Base-by-base conservation (phyloP, 1,284 basidiomycete genomes). In the Exobasidium cylindrosporum region DNA sequence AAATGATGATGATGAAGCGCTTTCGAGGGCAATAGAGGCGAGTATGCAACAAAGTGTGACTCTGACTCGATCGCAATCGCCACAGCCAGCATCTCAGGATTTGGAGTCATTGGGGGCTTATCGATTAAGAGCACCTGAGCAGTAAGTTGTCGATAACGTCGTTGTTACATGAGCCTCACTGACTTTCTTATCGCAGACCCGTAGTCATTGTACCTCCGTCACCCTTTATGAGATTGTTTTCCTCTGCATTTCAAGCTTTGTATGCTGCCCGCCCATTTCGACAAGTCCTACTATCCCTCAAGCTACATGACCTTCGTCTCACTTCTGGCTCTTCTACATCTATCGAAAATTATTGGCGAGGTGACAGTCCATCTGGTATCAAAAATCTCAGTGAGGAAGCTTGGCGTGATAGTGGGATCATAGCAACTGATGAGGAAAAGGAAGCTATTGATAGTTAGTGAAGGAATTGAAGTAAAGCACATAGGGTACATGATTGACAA, bases 241-340 rank as follows among this genome's bases (percentile, higher is more conserved):
- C 53, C n/a, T 26, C 29, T 13, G 40, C 40, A 44, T 14, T 55
- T 24, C 53, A 55, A 44, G 53, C 53, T 23, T 26, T 55, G 32
- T 55, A 40, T 55, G 53, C 53, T 28, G 3, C 53, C 13, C 11
- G 23, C n/a, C 53, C 31, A n/a, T 55, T 55, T 35, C 40, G 53
- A 4, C 24, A 55, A 23, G 53, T 29, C 13, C 4, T 55, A 1
- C 30, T 55, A 28, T 21, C 53, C 53, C 24, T 55, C 21, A 21
- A 55, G 23, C 23, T 44, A 13, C 21, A 26, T n/a, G 53, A 55
- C 23, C 13, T 55, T n/a, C 4, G 53, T 14, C 26, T 50, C 13
- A 24, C n/a, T 2, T 14, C 17, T 50, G 35, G 35, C 35, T 40
- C 35, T 40, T 21, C 47, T 7, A 21, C 23, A 10, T 14, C 30